Evolutionary conservation across 352 stramenopile genomes (phyloP).

Genomic region (Pythium biforme): DNA sequence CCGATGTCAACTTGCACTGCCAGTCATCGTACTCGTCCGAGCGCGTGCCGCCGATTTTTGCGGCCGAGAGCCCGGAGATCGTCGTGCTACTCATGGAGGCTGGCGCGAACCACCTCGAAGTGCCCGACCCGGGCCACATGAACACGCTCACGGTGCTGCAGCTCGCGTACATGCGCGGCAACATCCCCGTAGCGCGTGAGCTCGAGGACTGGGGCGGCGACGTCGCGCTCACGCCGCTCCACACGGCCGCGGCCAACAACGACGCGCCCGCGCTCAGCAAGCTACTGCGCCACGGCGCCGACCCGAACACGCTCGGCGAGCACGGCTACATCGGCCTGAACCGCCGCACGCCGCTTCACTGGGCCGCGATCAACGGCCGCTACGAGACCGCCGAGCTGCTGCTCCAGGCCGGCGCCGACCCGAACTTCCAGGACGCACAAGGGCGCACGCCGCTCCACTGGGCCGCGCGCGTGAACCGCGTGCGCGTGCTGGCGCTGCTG

Average conservation of each 20-base stretch:
- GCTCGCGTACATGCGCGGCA: constrained; percentile 62
- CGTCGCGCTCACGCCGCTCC: constrained; percentile 66
- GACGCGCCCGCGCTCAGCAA: constrained; percentile 36
- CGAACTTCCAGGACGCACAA: constrained; percentile 65
- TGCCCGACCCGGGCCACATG: constrained; percentile 63
- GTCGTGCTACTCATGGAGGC: constrained; percentile 54
- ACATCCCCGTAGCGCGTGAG: constrained; percentile 58
- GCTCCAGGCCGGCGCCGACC: constrained; percentile 53
- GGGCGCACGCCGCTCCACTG: constrained; percentile 69
- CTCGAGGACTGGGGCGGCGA: constrained; percentile 73
- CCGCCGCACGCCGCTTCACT: constrained; percentile 70
- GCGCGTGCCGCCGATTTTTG: constrained; percentile 63
- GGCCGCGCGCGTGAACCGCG: constrained; percentile 60
- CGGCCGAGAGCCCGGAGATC: constrained; percentile 67
- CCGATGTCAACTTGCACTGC: constrained; percentile 58
- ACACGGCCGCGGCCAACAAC: constrained; percentile 57
- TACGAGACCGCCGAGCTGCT: constrained; percentile 43
- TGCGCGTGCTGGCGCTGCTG: constrained; percentile 45
- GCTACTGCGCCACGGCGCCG: constrained; percentile 45
- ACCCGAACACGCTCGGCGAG: constrained; percentile 68
- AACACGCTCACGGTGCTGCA: constrained; percentile 70
- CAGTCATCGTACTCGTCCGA: constrained; percentile 67
- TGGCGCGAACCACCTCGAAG: constrained; percentile 67
- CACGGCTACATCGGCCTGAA: constrained; percentile 67
- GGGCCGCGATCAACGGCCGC: constrained; percentile 59